Evolutionary conservation across 805 yeast species (phyloP), one percentile per base, ranked within the genome.

Genomic region (Yarrowia sp.): DNA sequence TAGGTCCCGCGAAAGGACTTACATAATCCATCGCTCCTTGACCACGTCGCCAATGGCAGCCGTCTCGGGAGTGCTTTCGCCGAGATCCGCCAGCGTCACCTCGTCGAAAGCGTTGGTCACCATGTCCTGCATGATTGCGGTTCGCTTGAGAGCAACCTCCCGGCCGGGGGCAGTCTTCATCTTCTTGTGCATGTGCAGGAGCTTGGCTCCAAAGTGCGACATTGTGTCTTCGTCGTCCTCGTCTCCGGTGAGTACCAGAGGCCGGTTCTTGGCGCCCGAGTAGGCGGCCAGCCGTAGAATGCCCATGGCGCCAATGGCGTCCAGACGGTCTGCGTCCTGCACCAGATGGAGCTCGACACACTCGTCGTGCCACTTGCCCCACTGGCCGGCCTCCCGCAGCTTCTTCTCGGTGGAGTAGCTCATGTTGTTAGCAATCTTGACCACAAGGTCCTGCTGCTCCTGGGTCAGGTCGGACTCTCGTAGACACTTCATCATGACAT

Each of bases 291-390:
- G 73, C n/a, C 79, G 68, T 41, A 75, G 69, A 35, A 76, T 67
- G 28, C 79, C 79, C 61, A 76, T 66, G 6, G 73, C 74, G 17
- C 79, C 79, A 62, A 75, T 73, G 6, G 79, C 78, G 40, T 76
- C 79, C n/a, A 76, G 67, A 24, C 75, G 51, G 75, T 82, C 84
- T 8, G 79, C 79, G 58, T 75, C 78, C 65, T 72, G 74, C 9
- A 75, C 77, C 69, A 77, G 73, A 43, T 73, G 75, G 52, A 74
- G 69, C 65, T 74, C 77, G 8, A 33, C 32, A 56, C 74, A 71
- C 4, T 59, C 67, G 16, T 72, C 67, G 64, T 72, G 76, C 78
- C 78, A 75, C 12, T 63, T 63, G 19, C 71, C 66, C 76, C 76
- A 71, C 14, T 56, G 22, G 36, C 70, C 72, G 10, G 64, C 54